A percentile compares a stretch with the other conserved stretches of the same genome.
phyloP scores from a whole-genome alignment of 2,329 filamentous ascomycete genomes.

The Cladosporium sp. region DNA sequence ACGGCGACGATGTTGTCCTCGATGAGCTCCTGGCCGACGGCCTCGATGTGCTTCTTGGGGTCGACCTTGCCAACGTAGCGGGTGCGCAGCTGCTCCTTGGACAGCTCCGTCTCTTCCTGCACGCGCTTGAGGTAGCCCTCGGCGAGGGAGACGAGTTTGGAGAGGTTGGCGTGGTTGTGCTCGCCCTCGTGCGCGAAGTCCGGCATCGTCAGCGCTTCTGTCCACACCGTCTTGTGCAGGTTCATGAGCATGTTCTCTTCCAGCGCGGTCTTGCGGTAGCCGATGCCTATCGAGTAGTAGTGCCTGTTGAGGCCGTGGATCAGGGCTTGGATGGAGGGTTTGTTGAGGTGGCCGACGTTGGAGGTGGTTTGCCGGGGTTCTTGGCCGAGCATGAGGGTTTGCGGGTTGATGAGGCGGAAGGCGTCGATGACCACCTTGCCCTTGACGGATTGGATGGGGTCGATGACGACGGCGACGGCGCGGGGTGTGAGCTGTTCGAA shows the following conservation, averaged over 20 bases:
- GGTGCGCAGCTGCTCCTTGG: slow-evolving; percentile 96
- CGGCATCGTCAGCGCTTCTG: slow-evolving; percentile 93
- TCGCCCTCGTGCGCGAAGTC: slow-evolving; percentile 83
- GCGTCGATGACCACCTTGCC: slow-evolving; percentile 99
- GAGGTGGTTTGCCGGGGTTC: slow-evolving; percentile 97
- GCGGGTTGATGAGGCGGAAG: slow-evolving; percentile 96
- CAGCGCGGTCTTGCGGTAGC: slow-evolving; percentile 91
- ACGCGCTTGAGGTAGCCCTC: slow-evolving; percentile 99
- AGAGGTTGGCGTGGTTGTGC: slow-evolving; percentile 81
- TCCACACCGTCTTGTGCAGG: slow-evolving; percentile 99
- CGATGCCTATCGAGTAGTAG: slow-evolving; percentile 98
- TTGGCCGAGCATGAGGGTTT: slow-evolving; percentile 96
- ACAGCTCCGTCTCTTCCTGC: slow-evolving; percentile 96
- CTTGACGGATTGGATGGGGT: slow-evolving; percentile 98
- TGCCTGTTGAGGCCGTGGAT: slow-evolving; percentile 98
- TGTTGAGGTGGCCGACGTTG: slow-evolving; percentile 96
- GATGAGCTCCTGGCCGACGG: slow-evolving; percentile 92
- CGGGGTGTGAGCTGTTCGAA: slow-evolving; percentile 97
- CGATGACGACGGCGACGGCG: slow-evolving; percentile 95
- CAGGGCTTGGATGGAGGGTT: slow-evolving; percentile 98
- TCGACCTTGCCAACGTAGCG: slow-evolving; percentile 98
- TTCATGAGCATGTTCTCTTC: slow-evolving; percentile 99
- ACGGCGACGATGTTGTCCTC: slow-evolving; percentile 99
- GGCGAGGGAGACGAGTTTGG: slow-evolving; percentile 81
- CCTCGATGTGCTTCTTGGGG: slow-evolving; percentile 98